phyloP scores from a whole-genome alignment of 345 rosid genomes.

The Citrus australasica region DNA sequence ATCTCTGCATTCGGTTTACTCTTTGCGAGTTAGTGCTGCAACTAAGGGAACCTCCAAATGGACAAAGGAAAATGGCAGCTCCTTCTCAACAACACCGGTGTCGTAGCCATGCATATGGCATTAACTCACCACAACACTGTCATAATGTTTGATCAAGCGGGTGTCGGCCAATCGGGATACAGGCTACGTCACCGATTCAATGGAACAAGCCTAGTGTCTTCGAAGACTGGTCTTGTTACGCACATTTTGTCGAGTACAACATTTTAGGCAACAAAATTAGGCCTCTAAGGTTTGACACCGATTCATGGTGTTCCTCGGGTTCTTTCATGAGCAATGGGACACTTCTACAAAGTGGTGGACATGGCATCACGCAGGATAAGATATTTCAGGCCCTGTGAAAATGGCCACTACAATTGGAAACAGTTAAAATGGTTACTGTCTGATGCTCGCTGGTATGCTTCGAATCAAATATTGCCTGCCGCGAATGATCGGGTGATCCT shows the following conservation, averaged over 20 bases:
- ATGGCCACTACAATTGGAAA: conserved; percentile 30
- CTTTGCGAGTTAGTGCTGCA: background rate
- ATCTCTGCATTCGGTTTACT: background rate
- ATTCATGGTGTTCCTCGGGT: conserved; percentile 45
- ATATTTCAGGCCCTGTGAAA: conserved; percentile 24
- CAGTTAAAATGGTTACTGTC: conserved; percentile 15
- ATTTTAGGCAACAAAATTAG: conserved; percentile 21
- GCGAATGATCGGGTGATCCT: conserved; percentile 30
- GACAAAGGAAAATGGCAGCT: conserved; percentile 30
- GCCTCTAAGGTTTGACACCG: conserved; percentile 29
- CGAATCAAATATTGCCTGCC: conserved; percentile 34
- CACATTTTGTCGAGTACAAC: conserved; percentile 33
- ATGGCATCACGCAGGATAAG: conserved; percentile 22
- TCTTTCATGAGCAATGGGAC: conserved; percentile 38
- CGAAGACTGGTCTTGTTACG: conserved; percentile 27
- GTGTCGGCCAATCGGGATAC: conserved; percentile 23
- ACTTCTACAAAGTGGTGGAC: conserved; percentile 43
- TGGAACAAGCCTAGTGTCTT: conserved; percentile 15
- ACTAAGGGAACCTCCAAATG: background rate
- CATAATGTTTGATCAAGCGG: conserved; percentile 34
- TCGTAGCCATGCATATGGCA: conserved; percentile 37
- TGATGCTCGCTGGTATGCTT: conserved; percentile 33
- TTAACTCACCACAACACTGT: conserved; percentile 30
- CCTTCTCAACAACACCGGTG: conserved; percentile 28
- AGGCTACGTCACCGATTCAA: conserved; percentile 16